A percentile compares a stretch with the other conserved stretches of the same genome.
Evolutionary conservation across 164 flowering plant genomes (phyloP).

Genomic region (Vitis rotundifolia): DNA sequence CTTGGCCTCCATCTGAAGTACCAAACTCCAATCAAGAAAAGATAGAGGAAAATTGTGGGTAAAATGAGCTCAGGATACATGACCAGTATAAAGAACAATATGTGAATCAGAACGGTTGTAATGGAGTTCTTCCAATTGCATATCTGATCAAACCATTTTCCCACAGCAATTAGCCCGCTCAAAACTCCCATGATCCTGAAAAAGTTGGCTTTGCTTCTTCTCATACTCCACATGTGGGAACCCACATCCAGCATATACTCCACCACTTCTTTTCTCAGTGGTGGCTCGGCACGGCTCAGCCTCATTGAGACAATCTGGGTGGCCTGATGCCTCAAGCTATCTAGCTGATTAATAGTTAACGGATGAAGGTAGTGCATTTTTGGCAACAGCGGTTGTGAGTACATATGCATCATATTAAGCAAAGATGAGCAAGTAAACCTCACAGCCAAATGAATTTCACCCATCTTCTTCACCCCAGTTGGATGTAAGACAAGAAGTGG

Average conservation of each 20-base stretch:
- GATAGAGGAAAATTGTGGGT: slow-evolving; percentile 46
- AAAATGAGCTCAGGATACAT: slow-evolving; percentile 46
- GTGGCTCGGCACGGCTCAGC: slow-evolving; percentile 50
- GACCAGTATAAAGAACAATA: slow-evolving; percentile 43
- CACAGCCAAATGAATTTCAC: slow-evolving; percentile 50
- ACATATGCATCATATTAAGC: slow-evolving; percentile 53
- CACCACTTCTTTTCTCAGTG: slow-evolving; percentile 44
- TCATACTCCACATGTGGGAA: slow-evolving; percentile 55
- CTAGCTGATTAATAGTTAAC: slow-evolving; percentile 41
- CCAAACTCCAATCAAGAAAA: slow-evolving; percentile 50
- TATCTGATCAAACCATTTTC: slow-evolving; percentile 48
- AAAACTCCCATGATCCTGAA: slow-evolving; percentile 43
- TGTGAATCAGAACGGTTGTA: slow-evolving; percentile 42
- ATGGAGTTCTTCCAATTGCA: slow-evolving; percentile 52
- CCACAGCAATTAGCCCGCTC: slow-evolving; percentile 39
- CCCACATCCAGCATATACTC: slow-evolving; percentile 51
- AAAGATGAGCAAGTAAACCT: slow-evolving; percentile 44
- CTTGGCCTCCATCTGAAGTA: slow-evolving; percentile 46
- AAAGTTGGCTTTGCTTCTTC: slow-evolving; percentile 52
- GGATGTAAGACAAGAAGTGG: slow-evolving; percentile 44
- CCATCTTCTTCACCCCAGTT: slow-evolving; percentile 50
- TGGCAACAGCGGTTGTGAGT: slow-evolving; percentile 44
- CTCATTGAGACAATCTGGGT: slow-evolving; percentile 46
- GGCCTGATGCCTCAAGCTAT: slow-evolving; percentile 48
- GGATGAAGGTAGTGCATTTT: slow-evolving; percentile 52